A percentile compares a stretch with the other conserved stretches of the same genome.
phyloP scores from a whole-genome alignment of 495 filamentous ascomycete genomes.

The Antarctomyces pellizariae region DNA sequence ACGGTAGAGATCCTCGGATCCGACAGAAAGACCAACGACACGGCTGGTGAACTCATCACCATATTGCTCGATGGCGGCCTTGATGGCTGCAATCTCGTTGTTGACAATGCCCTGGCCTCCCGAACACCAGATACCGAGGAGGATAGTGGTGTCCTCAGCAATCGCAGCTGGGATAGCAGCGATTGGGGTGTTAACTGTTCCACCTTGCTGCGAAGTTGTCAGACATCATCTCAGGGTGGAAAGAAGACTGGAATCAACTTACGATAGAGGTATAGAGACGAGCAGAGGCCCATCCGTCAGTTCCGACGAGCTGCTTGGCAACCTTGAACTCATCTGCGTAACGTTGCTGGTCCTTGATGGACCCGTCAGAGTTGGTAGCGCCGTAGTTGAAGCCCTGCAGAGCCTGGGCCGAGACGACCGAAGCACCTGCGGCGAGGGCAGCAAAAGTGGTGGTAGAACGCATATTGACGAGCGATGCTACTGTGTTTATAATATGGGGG shows the following conservation, averaged over 20 bases:
- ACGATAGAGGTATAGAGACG: slow-evolving; percentile 27
- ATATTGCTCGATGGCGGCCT: slow-evolving; percentile 35
- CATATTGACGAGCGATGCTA: too few relatives aligned
- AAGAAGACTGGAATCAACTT: slow-evolving; percentile 6
- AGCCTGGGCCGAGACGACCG: slow-evolving; percentile 6
- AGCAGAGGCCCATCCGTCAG: slow-evolving; percentile 52
- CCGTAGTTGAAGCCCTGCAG: slow-evolving; percentile 74
- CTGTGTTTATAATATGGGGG: too few relatives aligned
- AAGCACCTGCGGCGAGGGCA: slow-evolving; percentile 10
- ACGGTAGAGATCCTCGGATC: slow-evolving; percentile 79
- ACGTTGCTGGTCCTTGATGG: slow-evolving; percentile 35
- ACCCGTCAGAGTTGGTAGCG: slow-evolving; percentile 32
- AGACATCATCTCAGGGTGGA: neutral
- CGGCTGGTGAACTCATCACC: slow-evolving; percentile 34
- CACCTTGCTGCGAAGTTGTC: slow-evolving; percentile 20
- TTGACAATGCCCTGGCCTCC: slow-evolving; percentile 34
- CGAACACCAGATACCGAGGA: slow-evolving; percentile 62
- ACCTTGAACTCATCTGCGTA: slow-evolving; percentile 47
- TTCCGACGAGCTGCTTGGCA: slow-evolving; percentile 43
- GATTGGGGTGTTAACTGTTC: slow-evolving; percentile 34
- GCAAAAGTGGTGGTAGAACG: slow-evolving; percentile 10
- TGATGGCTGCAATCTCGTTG: slow-evolving; percentile 47
- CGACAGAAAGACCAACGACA: slow-evolving; percentile 72
- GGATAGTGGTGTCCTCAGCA: slow-evolving; percentile 39
- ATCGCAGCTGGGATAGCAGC: slow-evolving; percentile 62